Evolutionary conservation across 2,329 filamentous ascomycete genomes (phyloP), one percentile per base, ranked within the genome.

Genomic region (Neophaeococcomyces mojaviensis): DNA sequence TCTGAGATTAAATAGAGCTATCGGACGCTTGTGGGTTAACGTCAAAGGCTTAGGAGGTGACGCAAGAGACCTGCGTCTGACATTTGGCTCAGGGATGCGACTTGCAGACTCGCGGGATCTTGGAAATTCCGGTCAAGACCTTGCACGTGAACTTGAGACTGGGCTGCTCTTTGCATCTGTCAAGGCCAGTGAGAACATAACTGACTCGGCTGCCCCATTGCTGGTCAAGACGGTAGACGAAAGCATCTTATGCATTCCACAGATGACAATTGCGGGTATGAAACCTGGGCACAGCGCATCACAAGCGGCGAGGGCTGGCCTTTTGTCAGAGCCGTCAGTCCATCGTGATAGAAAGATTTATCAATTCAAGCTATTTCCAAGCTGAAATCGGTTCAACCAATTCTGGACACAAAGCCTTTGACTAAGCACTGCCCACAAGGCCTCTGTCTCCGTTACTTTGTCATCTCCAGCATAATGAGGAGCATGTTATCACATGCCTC

Each of bases 161-260:
- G 53, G 51, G 28, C 60, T 66, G 1, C 67, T 66, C 6, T 53
- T 66, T 33, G 64, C 65, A 2, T 67, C 68, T 45, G 54, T 61
- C 31, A 53, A 62, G 39, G 49, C 55, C 20, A 48, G 56, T n/a
- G 46, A 46, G 16, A 43, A 48, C 33, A 35, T 47, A n/a, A 59
- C 61, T 32, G 65, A 61, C 5, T 59, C 64, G 41, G 55, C 58
- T 13, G 62, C 63, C 43, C 63, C 67, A 24, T 54, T 67, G 28
- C 68, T 69, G 45, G 66, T 67, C 30, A 53, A 53, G n/a, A 35
- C 44, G 6, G 28, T 31, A 9, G 40, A 47, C n/a, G 28, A 24
- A 12, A 28, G 18, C 13, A 33, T 44, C 41, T 34, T 36, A 37
- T 44, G 41, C 35, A 49, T 56, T 41, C 46, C 50, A 12, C 32